phyloP scores from a whole-genome alignment of 768 basidiomycete species.

The Tubosaeta brunneosetosa region DNA sequence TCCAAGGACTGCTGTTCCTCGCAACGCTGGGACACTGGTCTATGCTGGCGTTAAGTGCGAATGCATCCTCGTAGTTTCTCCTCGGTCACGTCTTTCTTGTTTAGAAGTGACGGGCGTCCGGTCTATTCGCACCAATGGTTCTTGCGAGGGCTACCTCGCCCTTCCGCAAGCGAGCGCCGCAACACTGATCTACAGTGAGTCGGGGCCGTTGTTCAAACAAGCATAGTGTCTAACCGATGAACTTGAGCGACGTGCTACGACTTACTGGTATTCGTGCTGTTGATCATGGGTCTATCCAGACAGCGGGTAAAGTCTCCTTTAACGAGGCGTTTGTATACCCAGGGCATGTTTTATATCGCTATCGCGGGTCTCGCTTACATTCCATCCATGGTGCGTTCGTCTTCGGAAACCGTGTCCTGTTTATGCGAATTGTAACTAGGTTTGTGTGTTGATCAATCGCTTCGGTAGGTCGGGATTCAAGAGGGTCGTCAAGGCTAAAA shows the following conservation, averaged over 20 bases:
- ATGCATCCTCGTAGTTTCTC: neutral
- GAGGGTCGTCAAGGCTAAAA: neutral
- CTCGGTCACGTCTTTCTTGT: neutral
- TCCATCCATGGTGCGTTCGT: constrained; percentile 3
- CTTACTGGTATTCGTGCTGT: constrained; percentile 16
- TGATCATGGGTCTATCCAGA: constrained; percentile 11
- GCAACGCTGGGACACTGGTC: constrained; percentile 18
- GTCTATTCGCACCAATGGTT: neutral
- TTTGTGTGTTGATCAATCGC: neutral
- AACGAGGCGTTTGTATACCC: constrained; percentile 11
- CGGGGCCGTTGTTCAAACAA: neutral
- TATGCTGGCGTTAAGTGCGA: constrained; percentile 10
- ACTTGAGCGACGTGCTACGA: constrained; percentile 18
- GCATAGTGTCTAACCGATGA: too few relatives aligned
- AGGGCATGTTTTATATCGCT: constrained; percentile 16
- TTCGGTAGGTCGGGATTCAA: constrained; percentile 2
- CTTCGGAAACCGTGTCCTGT: neutral
- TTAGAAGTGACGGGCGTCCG: constrained; percentile 3
- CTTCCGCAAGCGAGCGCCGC: neutral
- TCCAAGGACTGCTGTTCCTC: constrained; percentile 11
- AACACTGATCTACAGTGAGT: constrained; percentile 16
- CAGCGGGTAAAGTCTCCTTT: constrained; percentile 9
- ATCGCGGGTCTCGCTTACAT: constrained; percentile 13
- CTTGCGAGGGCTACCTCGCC: neutral
- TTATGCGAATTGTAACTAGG: neutral